These are phyloP conservation scores for Spinacia oleracea DNA, from an alignment of 179 eudicot genomes.

Conservation along the genomic window DNA sequence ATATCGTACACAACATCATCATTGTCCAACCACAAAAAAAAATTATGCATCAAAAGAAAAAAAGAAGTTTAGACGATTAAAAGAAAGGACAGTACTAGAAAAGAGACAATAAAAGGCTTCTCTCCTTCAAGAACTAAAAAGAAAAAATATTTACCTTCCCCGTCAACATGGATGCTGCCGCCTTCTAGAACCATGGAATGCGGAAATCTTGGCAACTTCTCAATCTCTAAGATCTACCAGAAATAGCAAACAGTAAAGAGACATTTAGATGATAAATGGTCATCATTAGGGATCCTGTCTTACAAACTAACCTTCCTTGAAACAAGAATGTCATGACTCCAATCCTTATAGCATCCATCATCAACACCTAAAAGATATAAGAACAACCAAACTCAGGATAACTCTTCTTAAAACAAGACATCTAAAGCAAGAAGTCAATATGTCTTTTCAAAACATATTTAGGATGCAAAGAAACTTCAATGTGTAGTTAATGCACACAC, in stretches of 20 bases:
- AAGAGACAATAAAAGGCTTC: neutral
- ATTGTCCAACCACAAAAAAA: too few species aligned
- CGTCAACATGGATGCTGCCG: slow-evolving; percentile 98
- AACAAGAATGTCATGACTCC: slow-evolving; percentile 81
- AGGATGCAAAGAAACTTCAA: neutral
- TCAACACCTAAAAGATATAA: slow-evolving; percentile 49
- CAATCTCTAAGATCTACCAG: slow-evolving; percentile 65
- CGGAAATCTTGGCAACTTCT: slow-evolving; percentile 76
- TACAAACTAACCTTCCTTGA: slow-evolving; percentile 65
- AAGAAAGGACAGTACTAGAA: neutral
- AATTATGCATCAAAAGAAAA: too few species aligned
- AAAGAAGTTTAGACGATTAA: neutral
- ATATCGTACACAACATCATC: too few species aligned
- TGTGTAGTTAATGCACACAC: neutral
- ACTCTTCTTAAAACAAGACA: neutral
- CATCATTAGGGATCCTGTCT: neutral
- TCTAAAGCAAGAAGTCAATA: neutral
- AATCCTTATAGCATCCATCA: slow-evolving; percentile 83
- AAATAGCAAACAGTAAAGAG: slow-evolving; percentile 6
- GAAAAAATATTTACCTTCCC: slow-evolving; percentile 59
- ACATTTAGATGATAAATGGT: slow-evolving; percentile 11
- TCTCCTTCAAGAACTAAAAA: neutral
- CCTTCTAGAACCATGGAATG: slow-evolving; percentile 94
- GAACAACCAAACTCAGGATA: slow-evolving; percentile 35
- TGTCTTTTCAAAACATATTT: neutral